phyloP scores from a whole-genome alignment of 78 protist species.

The Planoprotostelium fungivorum region DNA sequence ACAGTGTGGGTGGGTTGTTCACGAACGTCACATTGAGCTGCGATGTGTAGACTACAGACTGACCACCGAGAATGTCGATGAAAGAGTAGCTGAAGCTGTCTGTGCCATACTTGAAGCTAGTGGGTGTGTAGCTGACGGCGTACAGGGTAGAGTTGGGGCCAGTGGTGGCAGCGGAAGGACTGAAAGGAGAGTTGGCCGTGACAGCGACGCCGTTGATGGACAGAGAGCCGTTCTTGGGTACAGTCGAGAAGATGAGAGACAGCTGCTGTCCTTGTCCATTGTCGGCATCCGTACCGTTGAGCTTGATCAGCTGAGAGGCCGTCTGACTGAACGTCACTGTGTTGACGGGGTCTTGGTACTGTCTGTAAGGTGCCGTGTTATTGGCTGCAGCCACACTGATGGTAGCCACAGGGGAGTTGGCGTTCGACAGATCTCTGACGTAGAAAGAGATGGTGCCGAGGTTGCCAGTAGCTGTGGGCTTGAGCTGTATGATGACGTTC shows the following conservation, averaged over 20 bases:
- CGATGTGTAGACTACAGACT: not conserved
- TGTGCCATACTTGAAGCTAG: not conserved
- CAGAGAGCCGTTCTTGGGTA: not conserved
- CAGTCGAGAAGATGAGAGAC: not conserved
- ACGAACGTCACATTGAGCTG: not conserved
- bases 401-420: not conserved
- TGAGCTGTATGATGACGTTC: not conserved
- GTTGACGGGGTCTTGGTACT: not conserved
- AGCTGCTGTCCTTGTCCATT: not conserved
- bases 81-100: not conserved
- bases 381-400: not conserved
- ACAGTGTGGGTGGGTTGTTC: not conserved
- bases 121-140: not conserved
- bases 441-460: not conserved
- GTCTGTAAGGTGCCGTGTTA: not conserved
- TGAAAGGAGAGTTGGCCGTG: too few species aligned
- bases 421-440: not conserved
- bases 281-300: not conserved
- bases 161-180: too few species aligned
- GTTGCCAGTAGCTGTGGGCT: not conserved
- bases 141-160: too few species aligned
- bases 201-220: not conserved
- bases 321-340: not conserved
- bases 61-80: not conserved
- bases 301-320: not conserved